Evolutionary conservation across 352 stramenopile species (phyloP).

Genomic region (Pythium dissotocum): DNA sequence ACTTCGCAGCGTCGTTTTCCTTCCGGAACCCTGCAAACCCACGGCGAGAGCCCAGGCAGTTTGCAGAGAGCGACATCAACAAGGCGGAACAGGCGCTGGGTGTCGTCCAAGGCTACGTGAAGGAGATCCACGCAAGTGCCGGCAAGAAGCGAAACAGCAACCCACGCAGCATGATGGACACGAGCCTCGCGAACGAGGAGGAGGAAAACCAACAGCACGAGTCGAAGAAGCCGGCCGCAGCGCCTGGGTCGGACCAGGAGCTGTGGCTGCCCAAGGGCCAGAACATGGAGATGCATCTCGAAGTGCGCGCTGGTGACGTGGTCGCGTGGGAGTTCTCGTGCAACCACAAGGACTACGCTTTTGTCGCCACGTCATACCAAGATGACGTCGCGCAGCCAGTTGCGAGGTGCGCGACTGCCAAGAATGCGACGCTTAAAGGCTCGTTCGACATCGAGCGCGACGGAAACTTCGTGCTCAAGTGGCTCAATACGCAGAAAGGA

Average conservation of each 20-base stretch:
- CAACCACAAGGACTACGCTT: slow-evolving; percentile 64
- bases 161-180: slow-evolving; percentile 39
- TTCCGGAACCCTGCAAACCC: slow-evolving; percentile 60
- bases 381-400: slow-evolving; percentile 52
- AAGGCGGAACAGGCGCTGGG: slow-evolving; percentile 42
- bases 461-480: slow-evolving; percentile 75
- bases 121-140: slow-evolving; percentile 37
- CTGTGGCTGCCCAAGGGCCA: slow-evolving; percentile 57
- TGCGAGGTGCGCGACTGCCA: slow-evolving; percentile 61
- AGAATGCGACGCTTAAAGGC: slow-evolving; percentile 59
- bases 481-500: slow-evolving; percentile 69
- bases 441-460: slow-evolving; percentile 51
- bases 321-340: slow-evolving; percentile 65
- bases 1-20: slow-evolving; percentile 56
- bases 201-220: slow-evolving; percentile 19
- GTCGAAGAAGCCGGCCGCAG: not conserved
- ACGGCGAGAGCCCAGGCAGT: slow-evolving; percentile 47
- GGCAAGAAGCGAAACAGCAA: slow-evolving; percentile 34
- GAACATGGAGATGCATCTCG: slow-evolving; percentile 81
- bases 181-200: slow-evolving; percentile 30
- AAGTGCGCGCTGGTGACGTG: slow-evolving; percentile 63
- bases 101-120: slow-evolving; percentile 58
- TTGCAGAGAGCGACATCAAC: slow-evolving; percentile 21
- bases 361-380: slow-evolving; percentile 58
- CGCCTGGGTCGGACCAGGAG: slow-evolving; percentile 21